phyloP scores from a whole-genome alignment of 139 green algal species.

The Chlorella sp. region DNA sequence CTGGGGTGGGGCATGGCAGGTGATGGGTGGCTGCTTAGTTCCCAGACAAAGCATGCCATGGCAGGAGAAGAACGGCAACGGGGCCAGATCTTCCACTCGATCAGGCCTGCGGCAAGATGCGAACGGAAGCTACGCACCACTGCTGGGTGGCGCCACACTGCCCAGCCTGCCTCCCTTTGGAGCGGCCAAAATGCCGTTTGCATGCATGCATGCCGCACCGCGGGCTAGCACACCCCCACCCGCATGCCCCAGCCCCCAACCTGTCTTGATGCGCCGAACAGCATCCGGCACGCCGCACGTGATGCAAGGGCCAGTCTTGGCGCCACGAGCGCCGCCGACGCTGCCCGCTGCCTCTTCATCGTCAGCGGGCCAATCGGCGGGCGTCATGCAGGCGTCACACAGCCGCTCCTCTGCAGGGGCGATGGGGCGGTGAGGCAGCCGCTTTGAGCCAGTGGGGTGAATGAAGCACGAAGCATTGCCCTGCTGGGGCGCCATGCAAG shows the following conservation, averaged over 20 bases:
- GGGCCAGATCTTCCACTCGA: conserved; percentile 21
- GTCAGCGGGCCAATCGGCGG: neutral
- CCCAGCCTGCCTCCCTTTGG: no score
- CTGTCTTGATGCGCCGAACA: neutral
- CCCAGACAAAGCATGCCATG: no score
- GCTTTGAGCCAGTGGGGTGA: neutral
- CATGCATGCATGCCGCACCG: no score
- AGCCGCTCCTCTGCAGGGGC: neutral
- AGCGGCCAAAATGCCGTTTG: no score
- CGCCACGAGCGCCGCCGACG: neutral
- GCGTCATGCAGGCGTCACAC: neutral
- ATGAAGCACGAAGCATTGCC: neutral
- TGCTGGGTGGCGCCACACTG: no score
- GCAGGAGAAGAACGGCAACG: no score
- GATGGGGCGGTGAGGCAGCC: neutral
- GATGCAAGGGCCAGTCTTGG: neutral
- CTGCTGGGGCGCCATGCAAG: no score
- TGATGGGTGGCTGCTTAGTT: no score
- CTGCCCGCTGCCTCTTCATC: neutral
- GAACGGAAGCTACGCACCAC: no score
- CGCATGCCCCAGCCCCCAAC: neutral
- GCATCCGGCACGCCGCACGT: neutral
- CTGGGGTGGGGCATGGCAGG: no score
- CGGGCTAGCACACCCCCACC: no score
- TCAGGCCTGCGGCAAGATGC: neutral